Base-by-base conservation (phyloP, 495 filamentous ascomycete genomes). In the Amorphotheca resinae region DNA sequence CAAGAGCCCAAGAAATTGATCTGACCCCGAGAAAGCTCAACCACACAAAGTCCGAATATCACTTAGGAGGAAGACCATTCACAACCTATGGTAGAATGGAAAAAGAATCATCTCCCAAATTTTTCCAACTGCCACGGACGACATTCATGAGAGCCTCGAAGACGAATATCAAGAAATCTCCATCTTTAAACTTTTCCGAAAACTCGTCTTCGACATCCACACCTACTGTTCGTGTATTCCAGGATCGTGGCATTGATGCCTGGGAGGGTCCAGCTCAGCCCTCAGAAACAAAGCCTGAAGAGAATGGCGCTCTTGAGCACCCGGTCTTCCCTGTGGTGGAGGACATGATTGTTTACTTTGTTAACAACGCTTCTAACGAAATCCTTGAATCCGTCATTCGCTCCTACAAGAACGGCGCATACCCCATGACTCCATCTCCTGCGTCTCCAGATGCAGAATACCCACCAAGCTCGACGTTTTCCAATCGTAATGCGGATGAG, bases 301-400 rank as follows among this genome's bases (percentile, higher is more conserved):
- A 42, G 11, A 20, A 15, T 28, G 9, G 9, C 15, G n/a, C 22
- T 23, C 36, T 21, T 35, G 52, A 42, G n/a, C 41, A 41, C 7
- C 46, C 53, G 1, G 41, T 56, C 1, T 59, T 59, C 20, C 38
- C 41, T 3, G 8, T 54, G 4, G 32, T 51, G 22, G 56, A 59
- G 31, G 56, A 59, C 34, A 17, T 54, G 1, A 31, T 59, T 11
- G 50, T 59, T 25, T 41, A 49, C 1, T 42, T 53, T 23, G 25
- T 16, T 6, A 26, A 51, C 23, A 34, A 33, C 5, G 23, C 22
- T 5, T 25, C 14, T 5, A 35, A 46, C 28, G 38, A 51, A 17
- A 32, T 59, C 32, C 42, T 54, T 1, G 49, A 56, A 14, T 42
- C 20, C 14, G 43, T 59, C n/a, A 41, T 59, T n/a, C 26, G 26